Evolutionary conservation across 768 basidiomycete genomes (phyloP).

Genomic region (Trametes cinnabarina): DNA sequence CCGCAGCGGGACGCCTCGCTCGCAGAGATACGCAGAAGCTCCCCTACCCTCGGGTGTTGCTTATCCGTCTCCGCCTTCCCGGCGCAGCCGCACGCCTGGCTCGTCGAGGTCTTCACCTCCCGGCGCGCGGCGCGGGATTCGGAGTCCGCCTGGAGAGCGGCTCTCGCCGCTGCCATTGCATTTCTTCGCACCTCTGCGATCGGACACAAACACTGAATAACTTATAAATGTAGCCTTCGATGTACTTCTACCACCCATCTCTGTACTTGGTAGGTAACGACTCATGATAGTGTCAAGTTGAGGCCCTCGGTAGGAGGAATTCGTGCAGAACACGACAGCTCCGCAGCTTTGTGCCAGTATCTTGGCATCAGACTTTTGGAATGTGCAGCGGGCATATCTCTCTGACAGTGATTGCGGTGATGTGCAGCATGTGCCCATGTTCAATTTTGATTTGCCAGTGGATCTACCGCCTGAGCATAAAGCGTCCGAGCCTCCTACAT

Average conservation of each 20-base stretch:
- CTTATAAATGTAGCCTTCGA: not conserved
- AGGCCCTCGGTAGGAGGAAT: too few species aligned
- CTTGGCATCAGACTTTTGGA: too few species aligned
- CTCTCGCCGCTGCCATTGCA: conserved; percentile 15
- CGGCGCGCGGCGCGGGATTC: conserved; percentile 3
- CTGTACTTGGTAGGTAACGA: not conserved
- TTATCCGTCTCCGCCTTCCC: conserved; percentile 18
- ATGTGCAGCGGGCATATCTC: too few species aligned
- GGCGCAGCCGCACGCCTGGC: not conserved
- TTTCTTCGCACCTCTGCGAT: conserved; percentile 16
- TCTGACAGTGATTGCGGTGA: too few species aligned
- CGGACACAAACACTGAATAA: conserved; percentile 14
- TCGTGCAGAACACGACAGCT: too few species aligned
- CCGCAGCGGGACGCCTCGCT: conserved; percentile 11
- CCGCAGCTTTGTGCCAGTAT: too few species aligned
- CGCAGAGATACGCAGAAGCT: conserved; percentile 16
- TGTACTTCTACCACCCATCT: not conserved
- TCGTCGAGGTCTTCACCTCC: conserved; percentile 3
- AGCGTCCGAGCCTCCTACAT: too few species aligned
- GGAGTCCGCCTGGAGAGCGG: conserved; percentile 11
- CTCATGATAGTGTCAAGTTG: too few species aligned
- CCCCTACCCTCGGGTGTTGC: conserved; percentile 15
- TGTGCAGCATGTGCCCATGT: too few species aligned
- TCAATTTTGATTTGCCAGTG: too few species aligned
- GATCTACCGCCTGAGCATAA: too few species aligned